A percentile compares a stretch with the other conserved stretches of the same genome.
Evolutionary conservation across 495 filamentous ascomycete genomes (phyloP).

Genomic region (Aspergillus nidulans): DNA sequence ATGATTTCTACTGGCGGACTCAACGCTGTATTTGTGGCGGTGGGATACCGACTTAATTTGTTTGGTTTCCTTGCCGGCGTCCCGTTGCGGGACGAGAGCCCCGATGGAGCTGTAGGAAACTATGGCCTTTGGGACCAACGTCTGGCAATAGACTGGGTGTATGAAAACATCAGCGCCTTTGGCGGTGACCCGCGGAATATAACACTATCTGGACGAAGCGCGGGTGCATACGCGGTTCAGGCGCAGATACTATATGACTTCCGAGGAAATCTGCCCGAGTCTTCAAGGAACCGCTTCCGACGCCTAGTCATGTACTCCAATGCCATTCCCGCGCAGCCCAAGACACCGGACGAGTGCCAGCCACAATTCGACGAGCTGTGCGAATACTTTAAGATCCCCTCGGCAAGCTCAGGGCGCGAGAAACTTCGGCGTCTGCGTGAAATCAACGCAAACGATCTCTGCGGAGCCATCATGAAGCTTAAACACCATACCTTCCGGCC

Average conservation of each 20-base stretch:
- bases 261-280: constrained; percentile 18
- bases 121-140: constrained; percentile 59
- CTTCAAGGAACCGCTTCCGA: constrained; percentile 23
- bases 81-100: constrained; percentile 31
- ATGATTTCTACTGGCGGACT: constrained; percentile 46
- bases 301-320: constrained; percentile 44
- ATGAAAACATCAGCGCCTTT: constrained; percentile 50
- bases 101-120: constrained; percentile 50
- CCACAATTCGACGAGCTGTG: constrained; percentile 47
- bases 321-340: constrained; percentile 45
- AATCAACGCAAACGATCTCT: constrained; percentile 23
- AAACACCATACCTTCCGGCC: constrained; percentile 44
- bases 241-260: constrained; percentile 46
- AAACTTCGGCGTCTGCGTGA: constrained; percentile 36
- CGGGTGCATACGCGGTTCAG: constrained; percentile 54
- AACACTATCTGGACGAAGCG: constrained; percentile 55
- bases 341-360: constrained; percentile 38
- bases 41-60: constrained; percentile 59
- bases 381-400: constrained; percentile 28
- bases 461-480: constrained; percentile 28
- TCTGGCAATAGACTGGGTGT: constrained; percentile 54
- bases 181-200: constrained; percentile 57
- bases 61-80: constrained; percentile 56
- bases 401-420: constrained; percentile 21
- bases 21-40: constrained; percentile 49